Base-by-base conservation (phyloP, 1,284 basidiomycete species). In the Inonotus hispidus region DNA sequence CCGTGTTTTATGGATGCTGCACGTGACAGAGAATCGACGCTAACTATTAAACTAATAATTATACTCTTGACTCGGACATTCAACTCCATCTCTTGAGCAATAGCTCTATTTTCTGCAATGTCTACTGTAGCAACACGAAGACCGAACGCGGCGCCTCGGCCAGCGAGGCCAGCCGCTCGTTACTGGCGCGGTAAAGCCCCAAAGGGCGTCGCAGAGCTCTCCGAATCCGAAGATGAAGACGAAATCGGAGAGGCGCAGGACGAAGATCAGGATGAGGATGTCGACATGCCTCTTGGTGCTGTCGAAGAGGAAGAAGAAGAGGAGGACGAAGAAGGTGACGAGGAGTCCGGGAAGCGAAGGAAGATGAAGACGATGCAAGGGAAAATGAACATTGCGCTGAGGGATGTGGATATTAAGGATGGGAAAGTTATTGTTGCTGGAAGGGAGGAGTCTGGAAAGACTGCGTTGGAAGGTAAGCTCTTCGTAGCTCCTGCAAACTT, bases 121-220 rank as follows among this genome's bases (percentile, higher is more conserved):
- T 60, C 60, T 29, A 49, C 67, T 23, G 63, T 69, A 32, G 41
- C 19, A 8, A 66, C 71, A 27, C 79, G 84, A 61, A 91, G 90
- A 67, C 82, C 83, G 64, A 89, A 88, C 13, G 27, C 21, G 21
- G 47, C 47, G 25, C 82, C 87, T 16, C 83, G 90, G 19, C 78
- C 85, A 10, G 80, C 88, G 21, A 78, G 81, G 53, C 89, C 91
- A 13, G 90, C 84, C 4, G 87, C 82, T 21, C 85, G 90, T 6
- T 92, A 93, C 72, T 89, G 89, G 86, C 89, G 88, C 67, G 90
- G 91, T 60, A 92, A 92, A 67, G 90, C 85, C 0, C 90, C 90
- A 0, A 91, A 91, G 72, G 89, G 88, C 53, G 80, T 76, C 45
- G 73, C 73, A 1, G 82, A 82, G 32, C 74, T 76, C 25, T 77